Conservation (phyloP, 2,329 filamentous ascomycete species). For the Didymella exigua region DNA sequence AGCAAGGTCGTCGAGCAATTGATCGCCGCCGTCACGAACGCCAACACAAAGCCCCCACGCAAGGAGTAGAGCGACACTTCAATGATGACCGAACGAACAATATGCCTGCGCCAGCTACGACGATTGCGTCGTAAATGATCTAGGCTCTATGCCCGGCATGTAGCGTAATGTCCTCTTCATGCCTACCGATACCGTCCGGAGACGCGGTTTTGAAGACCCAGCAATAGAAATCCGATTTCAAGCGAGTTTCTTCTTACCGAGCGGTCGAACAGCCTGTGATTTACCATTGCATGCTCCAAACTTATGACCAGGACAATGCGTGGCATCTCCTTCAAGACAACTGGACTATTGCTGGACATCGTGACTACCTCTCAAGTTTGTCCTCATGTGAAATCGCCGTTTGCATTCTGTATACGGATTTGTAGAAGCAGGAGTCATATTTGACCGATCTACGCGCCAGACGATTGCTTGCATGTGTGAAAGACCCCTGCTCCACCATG, state of each 20-base stretch:
- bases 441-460: background rate
- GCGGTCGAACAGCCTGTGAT: background rate
- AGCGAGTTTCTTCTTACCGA: conserved; percentile 1
- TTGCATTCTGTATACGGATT: background rate
- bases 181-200: conserved; percentile 3
- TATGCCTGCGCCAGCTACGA: background rate
- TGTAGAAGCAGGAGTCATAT: background rate
- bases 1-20: conserved; percentile 81
- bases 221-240: conserved; percentile 19
- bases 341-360: background rate
- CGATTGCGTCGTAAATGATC: background rate
- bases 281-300: background rate
- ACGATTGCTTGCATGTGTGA: conserved; percentile 1
- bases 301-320: no score
- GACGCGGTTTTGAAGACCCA: conserved; percentile 12
- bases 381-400: background rate
- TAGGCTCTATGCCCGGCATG: background rate
- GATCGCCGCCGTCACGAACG: conserved; percentile 81
- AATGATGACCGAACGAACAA: background rate
- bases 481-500: conserved; percentile 11
- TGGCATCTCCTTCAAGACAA: background rate
- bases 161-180: conserved; percentile 15
- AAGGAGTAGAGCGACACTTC: conserved; percentile 11
- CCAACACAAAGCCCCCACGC: conserved; percentile 71
- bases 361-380: background rate